Percentiles rank a stretch among this genome's conserved stretches.
phyloP scores from a whole-genome alignment of 371 early-diverging fungal genomes.

The Syncephalastrum monosporum region DNA sequence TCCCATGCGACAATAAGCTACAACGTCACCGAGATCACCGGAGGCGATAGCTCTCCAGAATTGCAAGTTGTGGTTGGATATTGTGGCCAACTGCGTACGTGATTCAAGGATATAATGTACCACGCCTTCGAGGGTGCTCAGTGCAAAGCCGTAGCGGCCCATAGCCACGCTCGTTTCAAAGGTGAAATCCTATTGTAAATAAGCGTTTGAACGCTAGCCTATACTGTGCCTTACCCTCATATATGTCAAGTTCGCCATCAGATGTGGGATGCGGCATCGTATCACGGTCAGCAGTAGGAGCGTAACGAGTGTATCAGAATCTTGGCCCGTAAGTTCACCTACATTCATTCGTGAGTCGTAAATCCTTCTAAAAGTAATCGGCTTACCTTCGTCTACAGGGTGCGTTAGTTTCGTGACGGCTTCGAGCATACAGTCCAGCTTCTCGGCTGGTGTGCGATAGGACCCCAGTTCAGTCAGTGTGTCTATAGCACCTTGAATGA shows the following conservation, averaged over 20 bases:
- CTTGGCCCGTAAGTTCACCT: slow-evolving; percentile 8
- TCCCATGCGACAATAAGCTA: no score
- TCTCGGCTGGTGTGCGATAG: slow-evolving; percentile 52
- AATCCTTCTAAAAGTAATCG: neutral
- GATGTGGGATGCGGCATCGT: slow-evolving; percentile 50
- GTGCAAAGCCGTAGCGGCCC: slow-evolving; percentile 55
- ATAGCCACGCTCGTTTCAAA: slow-evolving; percentile 38
- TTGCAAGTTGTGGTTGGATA: slow-evolving; percentile 33
- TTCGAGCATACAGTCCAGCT: slow-evolving; percentile 44
- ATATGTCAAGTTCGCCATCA: slow-evolving; percentile 52
- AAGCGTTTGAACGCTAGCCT: neutral
- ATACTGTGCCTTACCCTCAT: slow-evolving; percentile 34
- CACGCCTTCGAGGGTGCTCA: slow-evolving; percentile 57
- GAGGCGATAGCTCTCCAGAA: slow-evolving; percentile 33
- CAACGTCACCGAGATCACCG: no score
- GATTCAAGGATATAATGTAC: slow-evolving; percentile 47
- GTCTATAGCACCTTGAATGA: slow-evolving; percentile 39
- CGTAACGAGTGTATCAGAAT: slow-evolving; percentile 52
- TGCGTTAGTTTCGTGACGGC: slow-evolving; percentile 28
- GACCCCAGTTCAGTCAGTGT: slow-evolving; percentile 51
- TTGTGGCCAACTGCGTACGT: slow-evolving; percentile 24
- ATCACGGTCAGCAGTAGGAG: slow-evolving; percentile 50
- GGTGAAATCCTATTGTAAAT: slow-evolving; percentile 37
- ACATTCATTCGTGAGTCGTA: neutral
- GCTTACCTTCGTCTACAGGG: neutral